A percentile compares a stretch with the other conserved stretches of the same genome.
Conservation (phyloP, 345 rosid genomes). For the Eucalyptus marginata region DNA sequence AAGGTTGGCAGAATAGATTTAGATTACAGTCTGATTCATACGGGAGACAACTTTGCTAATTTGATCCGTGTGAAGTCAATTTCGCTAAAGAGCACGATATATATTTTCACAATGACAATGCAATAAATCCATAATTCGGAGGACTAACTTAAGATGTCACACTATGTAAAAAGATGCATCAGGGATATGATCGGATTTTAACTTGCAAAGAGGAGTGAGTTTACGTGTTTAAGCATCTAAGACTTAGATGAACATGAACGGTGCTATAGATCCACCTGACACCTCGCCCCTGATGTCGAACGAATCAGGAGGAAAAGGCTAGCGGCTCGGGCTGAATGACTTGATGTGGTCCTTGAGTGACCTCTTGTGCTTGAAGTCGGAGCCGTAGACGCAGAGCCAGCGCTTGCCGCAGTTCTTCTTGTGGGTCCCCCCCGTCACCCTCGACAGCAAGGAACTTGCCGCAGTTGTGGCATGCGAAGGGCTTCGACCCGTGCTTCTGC, state of each 20-base stretch:
- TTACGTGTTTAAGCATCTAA: neutral
- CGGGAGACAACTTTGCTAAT: neutral
- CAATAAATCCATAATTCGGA: neutral
- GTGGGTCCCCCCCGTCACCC: too few species aligned
- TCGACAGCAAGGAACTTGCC: too few species aligned
- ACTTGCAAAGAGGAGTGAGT: neutral
- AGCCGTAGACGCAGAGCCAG: too few species aligned
- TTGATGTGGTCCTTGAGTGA: too few species aligned
- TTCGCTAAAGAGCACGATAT: neutral
- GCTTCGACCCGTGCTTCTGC: too few species aligned
- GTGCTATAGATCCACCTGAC: conserved; percentile 6
- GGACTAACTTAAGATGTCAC: neutral
- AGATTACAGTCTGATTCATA: neutral
- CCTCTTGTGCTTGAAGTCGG: too few species aligned
- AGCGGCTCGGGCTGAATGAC: too few species aligned
- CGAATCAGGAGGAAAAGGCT: too few species aligned
- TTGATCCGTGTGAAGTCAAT: neutral
- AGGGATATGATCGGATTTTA: neutral
- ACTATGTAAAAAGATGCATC: neutral
- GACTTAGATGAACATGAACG: neutral
- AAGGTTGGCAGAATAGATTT: neutral
- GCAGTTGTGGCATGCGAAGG: too few species aligned
- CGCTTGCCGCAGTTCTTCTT: too few species aligned
- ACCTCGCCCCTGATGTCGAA: too few species aligned
- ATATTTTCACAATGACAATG: neutral